Evolutionary conservation across 1,284 basidiomycete genomes (phyloP).

Genomic region (Neolentinus lepideus): DNA sequence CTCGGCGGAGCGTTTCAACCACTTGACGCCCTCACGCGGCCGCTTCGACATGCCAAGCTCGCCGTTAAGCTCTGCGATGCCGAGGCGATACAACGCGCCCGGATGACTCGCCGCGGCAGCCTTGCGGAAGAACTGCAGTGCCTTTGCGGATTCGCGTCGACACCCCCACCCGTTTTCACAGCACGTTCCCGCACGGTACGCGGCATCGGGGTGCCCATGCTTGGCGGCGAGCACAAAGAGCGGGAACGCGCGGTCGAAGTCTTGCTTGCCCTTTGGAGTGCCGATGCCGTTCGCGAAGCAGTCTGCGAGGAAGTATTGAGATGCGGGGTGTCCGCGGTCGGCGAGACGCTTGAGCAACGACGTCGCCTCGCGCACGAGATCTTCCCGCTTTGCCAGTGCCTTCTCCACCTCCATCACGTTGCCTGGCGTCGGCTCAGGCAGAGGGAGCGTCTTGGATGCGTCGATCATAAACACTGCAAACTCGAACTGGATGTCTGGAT

Average conservation of each 20-base stretch:
- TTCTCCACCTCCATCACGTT: slow-evolving; percentile 78
- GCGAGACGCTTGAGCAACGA: slow-evolving; percentile 84
- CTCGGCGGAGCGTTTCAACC: slow-evolving; percentile 96
- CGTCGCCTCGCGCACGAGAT: slow-evolving; percentile 82
- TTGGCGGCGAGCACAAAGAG: slow-evolving; percentile 95
- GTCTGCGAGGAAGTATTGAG: slow-evolving; percentile 96
- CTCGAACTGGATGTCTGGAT: slow-evolving; percentile 96
- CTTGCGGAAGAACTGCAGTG: slow-evolving; percentile 91
- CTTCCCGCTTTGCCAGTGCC: slow-evolving; percentile 76
- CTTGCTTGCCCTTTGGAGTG: slow-evolving; percentile 81
- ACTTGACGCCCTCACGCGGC: slow-evolving; percentile 96
- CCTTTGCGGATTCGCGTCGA: slow-evolving; percentile 86
- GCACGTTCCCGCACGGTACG: slow-evolving; percentile 94
- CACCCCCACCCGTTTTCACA: slow-evolving; percentile 99
- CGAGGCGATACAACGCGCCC: slow-evolving; percentile 94
- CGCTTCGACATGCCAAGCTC: slow-evolving; percentile 83
- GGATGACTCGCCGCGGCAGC: slow-evolving; percentile 89
- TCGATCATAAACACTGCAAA: slow-evolving; percentile 99
- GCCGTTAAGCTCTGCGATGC: slow-evolving; percentile 94
- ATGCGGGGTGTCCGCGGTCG: slow-evolving; percentile 88
- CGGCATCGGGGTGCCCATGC: slow-evolving; percentile 96
- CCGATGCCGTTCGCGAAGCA: slow-evolving; percentile 97
- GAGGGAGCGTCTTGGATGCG: slow-evolving; percentile 81
- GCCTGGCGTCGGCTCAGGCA: slow-evolving; percentile 56
- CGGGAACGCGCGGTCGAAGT: slow-evolving; percentile 96